phyloP scores from a whole-genome alignment of 73 alveolate genomes.

The Stentor coeruleus region DNA sequence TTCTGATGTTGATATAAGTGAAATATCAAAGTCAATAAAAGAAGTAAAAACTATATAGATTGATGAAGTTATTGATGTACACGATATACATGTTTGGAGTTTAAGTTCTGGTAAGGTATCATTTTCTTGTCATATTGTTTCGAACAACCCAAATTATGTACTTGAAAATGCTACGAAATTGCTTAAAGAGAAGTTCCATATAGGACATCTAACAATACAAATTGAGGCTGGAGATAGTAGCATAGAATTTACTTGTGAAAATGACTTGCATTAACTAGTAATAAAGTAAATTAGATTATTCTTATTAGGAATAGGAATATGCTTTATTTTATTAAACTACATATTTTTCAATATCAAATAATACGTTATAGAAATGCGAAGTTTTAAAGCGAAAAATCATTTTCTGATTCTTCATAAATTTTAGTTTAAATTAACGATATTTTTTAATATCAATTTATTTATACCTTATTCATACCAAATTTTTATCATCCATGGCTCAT shows the following conservation, averaged over 20 bases:
- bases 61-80: conserved; percentile 64
- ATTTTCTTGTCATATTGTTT: conserved; percentile 61
- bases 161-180: conserved; percentile 69
- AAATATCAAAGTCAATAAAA: conserved; percentile 28
- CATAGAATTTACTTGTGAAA: neutral
- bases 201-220: conserved; percentile 75
- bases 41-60: conserved; percentile 26
- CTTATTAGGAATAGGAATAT: too few relatives aligned
- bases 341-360: too few relatives aligned
- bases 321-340: too few relatives aligned
- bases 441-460: too few relatives aligned
- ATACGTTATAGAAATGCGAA: too few relatives aligned
- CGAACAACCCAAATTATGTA: conserved; percentile 43
- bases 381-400: too few relatives aligned
- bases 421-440: too few relatives aligned
- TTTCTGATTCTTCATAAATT: too few relatives aligned
- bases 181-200: conserved; percentile 55
- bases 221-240: conserved; percentile 49
- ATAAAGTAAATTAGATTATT: too few relatives aligned
- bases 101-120: conserved; percentile 76
- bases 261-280: neutral
- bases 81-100: conserved; percentile 94
- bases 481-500: too few relatives aligned
- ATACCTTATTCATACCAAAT: too few relatives aligned
- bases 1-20: conserved; percentile 32